These are phyloP conservation scores for Carex arenaria DNA, from an alignment of 202 grass and related monocot species.

Conservation along the genomic window DNA sequence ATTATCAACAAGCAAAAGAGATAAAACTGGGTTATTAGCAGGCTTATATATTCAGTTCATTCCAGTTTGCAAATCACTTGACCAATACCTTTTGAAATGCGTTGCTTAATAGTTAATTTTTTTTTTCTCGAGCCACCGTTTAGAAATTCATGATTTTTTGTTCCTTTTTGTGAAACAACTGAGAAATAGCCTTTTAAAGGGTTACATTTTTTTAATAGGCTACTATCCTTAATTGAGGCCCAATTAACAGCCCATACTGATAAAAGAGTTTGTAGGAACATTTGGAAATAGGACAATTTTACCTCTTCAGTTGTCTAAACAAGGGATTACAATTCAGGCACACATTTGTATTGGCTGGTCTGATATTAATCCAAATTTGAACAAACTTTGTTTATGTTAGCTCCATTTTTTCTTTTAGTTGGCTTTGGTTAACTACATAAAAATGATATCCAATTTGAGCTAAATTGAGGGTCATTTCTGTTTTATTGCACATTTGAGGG, in stretches of 20 bases:
- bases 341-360: neutral
- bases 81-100: neutral
- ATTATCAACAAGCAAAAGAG: neutral
- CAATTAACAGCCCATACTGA: neutral
- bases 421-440: too few species aligned
- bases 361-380: neutral
- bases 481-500: neutral
- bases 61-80: neutral
- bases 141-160: neutral
- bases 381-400: neutral
- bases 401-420: too few species aligned
- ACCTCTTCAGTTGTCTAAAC: neutral
- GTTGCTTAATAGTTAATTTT: neutral
- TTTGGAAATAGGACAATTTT: neutral
- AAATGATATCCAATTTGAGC: neutral
- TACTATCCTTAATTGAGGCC: neutral
- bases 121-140: neutral
- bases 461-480: neutral
- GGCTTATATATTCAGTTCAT: neutral
- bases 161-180: neutral
- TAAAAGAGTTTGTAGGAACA: neutral
- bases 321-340: neutral
- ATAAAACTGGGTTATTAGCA: neutral
- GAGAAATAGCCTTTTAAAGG: neutral
- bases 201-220: too few species aligned